Evolutionary conservation across 2,329 filamentous ascomycete species (phyloP).

Genomic region (Alternaria sp.): DNA sequence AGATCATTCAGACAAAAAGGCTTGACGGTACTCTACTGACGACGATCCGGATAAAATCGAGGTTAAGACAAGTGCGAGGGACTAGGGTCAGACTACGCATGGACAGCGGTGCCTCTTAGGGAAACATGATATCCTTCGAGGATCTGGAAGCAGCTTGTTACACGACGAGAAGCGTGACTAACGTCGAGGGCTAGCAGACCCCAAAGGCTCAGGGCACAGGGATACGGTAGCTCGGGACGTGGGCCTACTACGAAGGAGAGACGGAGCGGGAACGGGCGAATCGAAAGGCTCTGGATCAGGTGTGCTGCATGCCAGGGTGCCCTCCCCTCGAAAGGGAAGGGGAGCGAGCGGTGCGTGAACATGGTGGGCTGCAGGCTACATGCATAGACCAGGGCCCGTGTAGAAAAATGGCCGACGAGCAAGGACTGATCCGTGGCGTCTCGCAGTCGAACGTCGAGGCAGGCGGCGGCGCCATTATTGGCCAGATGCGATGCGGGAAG

Average conservation of each 20-base stretch:
- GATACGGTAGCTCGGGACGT: slow-evolving; percentile 52
- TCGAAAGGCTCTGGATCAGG: slow-evolving; percentile 45
- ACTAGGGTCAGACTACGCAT: slow-evolving; percentile 46
- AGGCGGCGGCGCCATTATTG: slow-evolving; percentile 46
- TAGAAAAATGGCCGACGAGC: slow-evolving; percentile 50
- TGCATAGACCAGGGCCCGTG: slow-evolving; percentile 45
- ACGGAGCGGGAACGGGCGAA: slow-evolving; percentile 44
- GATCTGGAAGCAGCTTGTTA: slow-evolving; percentile 49
- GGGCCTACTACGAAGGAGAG: slow-evolving; percentile 44
- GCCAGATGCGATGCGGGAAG: slow-evolving; percentile 46
- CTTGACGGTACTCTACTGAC: slow-evolving; percentile 48
- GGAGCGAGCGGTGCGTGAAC: slow-evolving; percentile 41
- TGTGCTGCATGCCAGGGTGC: slow-evolving; percentile 45
- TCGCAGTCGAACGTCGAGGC: slow-evolving; percentile 43
- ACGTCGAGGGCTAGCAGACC: slow-evolving; percentile 44
- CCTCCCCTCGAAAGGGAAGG: slow-evolving; percentile 43
- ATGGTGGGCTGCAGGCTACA: slow-evolving; percentile 42
- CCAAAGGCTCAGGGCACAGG: slow-evolving; percentile 44
- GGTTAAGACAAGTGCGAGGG: slow-evolving; percentile 44
- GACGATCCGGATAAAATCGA: slow-evolving; percentile 52
- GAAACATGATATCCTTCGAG: slow-evolving; percentile 49
- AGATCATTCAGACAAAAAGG: slow-evolving; percentile 50
- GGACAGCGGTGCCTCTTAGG: slow-evolving; percentile 44
- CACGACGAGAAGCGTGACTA: slow-evolving; percentile 50
- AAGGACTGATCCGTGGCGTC: slow-evolving; percentile 48